These are phyloP conservation scores for Exsudoporus floridanus DNA, from an alignment of 1,284 basidiomycete genomes.

Conservation along the genomic window DNA sequence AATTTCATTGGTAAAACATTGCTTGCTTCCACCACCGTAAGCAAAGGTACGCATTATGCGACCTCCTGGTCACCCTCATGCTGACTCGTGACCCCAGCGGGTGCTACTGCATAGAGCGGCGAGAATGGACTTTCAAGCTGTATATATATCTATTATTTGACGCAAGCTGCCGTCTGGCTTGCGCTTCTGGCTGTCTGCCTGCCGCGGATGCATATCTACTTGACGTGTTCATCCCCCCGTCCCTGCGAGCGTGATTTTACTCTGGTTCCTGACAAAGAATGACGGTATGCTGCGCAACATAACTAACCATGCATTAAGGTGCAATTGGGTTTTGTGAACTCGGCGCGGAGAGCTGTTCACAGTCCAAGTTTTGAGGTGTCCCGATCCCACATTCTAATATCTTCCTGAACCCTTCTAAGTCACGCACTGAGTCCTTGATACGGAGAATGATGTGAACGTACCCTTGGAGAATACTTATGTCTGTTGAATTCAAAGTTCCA, in stretches of 20 bases:
- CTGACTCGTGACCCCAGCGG: background rate
- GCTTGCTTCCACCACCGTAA: background rate
- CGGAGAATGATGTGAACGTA: background rate
- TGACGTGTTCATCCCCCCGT: background rate
- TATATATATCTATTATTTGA: slow-evolving; percentile 10
- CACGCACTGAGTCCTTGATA: background rate
- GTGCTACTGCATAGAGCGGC: slow-evolving; percentile 5
- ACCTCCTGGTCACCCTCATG: background rate
- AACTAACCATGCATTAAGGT: background rate
- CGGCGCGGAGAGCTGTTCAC: background rate
- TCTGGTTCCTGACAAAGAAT: background rate
- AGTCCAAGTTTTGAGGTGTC: background rate
- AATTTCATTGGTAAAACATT: background rate
- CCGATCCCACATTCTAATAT: background rate
- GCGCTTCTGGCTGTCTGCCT: background rate
- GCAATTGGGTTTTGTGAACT: background rate
- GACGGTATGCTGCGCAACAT: background rate
- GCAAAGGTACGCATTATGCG: slow-evolving; percentile 4
- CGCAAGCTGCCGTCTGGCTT: background rate
- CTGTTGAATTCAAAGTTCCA: too few species aligned
- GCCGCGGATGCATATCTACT: background rate
- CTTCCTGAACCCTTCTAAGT: background rate
- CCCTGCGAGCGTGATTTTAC: background rate
- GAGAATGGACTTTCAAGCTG: slow-evolving; percentile 1
- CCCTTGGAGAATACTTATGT: background rate